Percentiles rank a stretch among this genome's conserved stretches.
Evolutionary conservation across 2,329 filamentous ascomycete species (phyloP).

Genomic region (Graphilbum ipis-grandicollis): DNA sequence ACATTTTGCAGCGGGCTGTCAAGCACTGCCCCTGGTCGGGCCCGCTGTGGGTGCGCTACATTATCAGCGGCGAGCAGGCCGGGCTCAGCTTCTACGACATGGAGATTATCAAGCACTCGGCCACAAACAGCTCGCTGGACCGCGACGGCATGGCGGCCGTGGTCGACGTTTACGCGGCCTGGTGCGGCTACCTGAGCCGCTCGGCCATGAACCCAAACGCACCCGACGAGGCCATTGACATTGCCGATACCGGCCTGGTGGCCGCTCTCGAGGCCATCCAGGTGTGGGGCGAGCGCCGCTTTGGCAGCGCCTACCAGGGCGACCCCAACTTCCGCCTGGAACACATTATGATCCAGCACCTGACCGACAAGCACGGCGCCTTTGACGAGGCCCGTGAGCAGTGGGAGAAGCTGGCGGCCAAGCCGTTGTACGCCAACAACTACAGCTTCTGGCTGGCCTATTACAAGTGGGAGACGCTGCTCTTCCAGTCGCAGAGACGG

Average conservation of each 20-base stretch:
- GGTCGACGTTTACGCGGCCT: constrained; percentile 79
- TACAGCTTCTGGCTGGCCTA: constrained; percentile 91
- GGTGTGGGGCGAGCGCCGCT: constrained; percentile 57
- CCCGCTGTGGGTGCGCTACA: constrained; percentile 74
- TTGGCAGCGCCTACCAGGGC: constrained; percentile 61
- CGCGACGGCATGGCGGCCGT: constrained; percentile 75
- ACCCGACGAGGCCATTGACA: constrained; percentile 67
- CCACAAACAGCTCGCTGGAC: constrained; percentile 74
- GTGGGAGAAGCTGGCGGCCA: constrained; percentile 53
- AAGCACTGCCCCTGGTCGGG: constrained; percentile 90
- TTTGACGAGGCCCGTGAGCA: constrained; percentile 59
- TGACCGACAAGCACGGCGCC: constrained; percentile 68
- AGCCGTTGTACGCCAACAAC: constrained; percentile 52
- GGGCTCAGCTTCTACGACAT: constrained; percentile 62
- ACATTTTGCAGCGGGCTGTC: constrained; percentile 65
- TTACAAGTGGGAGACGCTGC: constrained; percentile 78
- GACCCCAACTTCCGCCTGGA: constrained; percentile 81
- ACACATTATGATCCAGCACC: constrained; percentile 79
- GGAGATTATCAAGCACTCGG: constrained; percentile 78
- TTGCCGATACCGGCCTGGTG: constrained; percentile 76
- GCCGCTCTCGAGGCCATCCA: constrained; percentile 76
- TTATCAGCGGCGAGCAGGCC: constrained; percentile 69
- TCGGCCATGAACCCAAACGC: constrained; percentile 60
- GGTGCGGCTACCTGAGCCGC: constrained; percentile 86
- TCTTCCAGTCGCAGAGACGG: constrained; percentile 29